Base-by-base conservation (phyloP, 1,139 yeast genomes). In the Casaregolazyma suthepensis region DNA sequence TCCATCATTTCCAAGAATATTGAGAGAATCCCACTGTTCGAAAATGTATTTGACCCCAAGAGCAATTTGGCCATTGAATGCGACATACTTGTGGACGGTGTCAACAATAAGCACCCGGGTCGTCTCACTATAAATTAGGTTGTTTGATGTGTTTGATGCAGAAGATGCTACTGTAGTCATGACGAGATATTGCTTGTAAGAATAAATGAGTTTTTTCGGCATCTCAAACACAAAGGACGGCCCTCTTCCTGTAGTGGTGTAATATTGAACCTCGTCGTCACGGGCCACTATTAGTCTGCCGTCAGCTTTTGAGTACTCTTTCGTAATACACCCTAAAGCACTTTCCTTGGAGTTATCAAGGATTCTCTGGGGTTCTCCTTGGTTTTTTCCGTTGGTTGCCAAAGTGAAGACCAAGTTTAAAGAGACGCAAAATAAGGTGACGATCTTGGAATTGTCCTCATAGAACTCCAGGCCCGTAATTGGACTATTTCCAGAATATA, bases 321-420 rank as follows among this genome's bases (percentile, higher is more conserved):
- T 63, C 17, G 75, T 80, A 44, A 80, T 75, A 63, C 96, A 89
- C 48, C 85, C 80, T 53, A 89, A 71, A 57, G 83, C 87, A 1
- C 87, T 86, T 0, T 98, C 98, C 9, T 72, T 66, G 42, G 71
- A 68, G 19, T 76, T 76, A 37, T 90, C 91, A 35, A 93, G 71
- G 0, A 86, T 66, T 20, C 77, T 71, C 42, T 81, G 82, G 0
- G 89, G 85, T 55, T 80, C 79, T 0, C 91, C 87, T 54, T 81
- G 83, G 65, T 87, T 86, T 59, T 88, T 76, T 0, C 96, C 96
- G 0, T 84, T 78, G 1, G 96, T 89, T 6, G 84, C 76, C n/a
- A 89, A 81, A 0, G 91, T 80, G 52, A 89, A 67, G 1, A 90
- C 77, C 59, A 79, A 83, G 23, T 85, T 80, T 0, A 95, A 83